Conservation (phyloP, 306 rosid genomes). For the Malus sylvestris region DNA sequence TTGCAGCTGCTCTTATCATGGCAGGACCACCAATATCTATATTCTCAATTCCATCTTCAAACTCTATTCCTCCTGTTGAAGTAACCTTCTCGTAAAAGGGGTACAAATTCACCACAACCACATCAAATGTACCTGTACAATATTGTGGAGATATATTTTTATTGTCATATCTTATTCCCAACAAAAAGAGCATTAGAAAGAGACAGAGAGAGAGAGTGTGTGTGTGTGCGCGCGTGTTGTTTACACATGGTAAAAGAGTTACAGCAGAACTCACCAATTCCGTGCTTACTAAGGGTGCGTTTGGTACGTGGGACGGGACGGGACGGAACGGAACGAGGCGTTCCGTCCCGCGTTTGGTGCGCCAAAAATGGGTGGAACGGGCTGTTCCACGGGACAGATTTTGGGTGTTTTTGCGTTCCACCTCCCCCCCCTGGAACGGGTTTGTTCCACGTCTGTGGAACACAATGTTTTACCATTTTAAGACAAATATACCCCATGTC, state of each 20-base stretch:
- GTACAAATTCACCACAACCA: constrained; percentile 87
- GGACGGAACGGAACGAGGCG: too few relatives aligned
- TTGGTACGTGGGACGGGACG: too few relatives aligned
- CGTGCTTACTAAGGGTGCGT: constrained; percentile 32
- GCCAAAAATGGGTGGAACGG: too few relatives aligned
- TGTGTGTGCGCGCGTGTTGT: background rate
- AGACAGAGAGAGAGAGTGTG: background rate
- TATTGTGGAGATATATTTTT: background rate
- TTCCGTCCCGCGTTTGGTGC: too few relatives aligned
- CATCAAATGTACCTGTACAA: constrained; percentile 75
- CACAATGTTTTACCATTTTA: too few relatives aligned
- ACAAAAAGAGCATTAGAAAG: background rate
- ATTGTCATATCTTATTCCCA: background rate
- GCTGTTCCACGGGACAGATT: too few relatives aligned
- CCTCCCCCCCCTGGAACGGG: too few relatives aligned
- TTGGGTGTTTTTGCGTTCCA: too few relatives aligned
- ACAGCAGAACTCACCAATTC: constrained; percentile 57
- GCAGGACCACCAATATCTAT: constrained; percentile 97
- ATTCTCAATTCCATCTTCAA: constrained; percentile 93
- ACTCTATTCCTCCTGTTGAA: constrained; percentile 53
- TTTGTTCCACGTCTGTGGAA: too few relatives aligned
- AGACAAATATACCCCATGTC: too few relatives aligned
- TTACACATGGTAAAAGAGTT: background rate
- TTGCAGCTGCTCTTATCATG: constrained; percentile 96
- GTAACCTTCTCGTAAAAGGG: constrained; percentile 88